A percentile compares a stretch with the other conserved stretches of the same genome.
These are phyloP conservation scores for Talaromyces stipitatus DNA, from an alignment of 495 filamentous ascomycete genomes.

Conservation along the genomic window DNA sequence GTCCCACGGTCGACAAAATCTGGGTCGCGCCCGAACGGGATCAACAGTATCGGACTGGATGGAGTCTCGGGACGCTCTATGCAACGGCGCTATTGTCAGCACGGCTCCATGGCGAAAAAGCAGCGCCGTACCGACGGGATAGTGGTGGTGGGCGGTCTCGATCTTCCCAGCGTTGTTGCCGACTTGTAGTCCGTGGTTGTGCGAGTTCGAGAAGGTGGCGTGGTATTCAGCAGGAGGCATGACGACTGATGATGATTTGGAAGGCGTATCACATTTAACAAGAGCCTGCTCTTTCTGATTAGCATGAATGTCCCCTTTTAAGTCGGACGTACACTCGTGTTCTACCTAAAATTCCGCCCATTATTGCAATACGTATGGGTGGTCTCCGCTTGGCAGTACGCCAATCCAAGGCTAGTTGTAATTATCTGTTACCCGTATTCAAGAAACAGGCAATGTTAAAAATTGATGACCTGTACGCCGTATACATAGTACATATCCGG, in stretches of 20 bases:
- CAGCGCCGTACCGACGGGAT: too few species aligned
- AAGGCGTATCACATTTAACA: too few species aligned
- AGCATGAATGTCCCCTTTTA: background rate
- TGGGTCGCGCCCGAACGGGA: conserved; percentile 24
- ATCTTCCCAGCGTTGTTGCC: background rate
- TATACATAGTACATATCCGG: too few species aligned
- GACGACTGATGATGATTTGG: background rate
- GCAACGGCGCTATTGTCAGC: background rate
- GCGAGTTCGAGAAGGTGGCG: background rate
- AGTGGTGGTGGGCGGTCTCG: too few species aligned
- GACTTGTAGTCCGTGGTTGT: background rate
- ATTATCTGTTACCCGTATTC: too few species aligned
- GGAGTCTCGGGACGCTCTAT: conserved; percentile 11
- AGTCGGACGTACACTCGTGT: background rate
- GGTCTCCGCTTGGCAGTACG: too few species aligned
- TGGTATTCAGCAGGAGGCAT: background rate
- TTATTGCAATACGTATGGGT: too few species aligned
- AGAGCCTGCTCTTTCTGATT: background rate
- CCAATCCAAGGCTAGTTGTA: too few species aligned
- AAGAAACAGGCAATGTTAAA: too few species aligned
- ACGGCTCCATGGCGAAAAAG: background rate
- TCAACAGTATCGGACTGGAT: conserved; percentile 11
- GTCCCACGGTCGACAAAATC: conserved; percentile 25
- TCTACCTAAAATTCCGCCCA: background rate
- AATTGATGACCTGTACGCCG: too few species aligned